A percentile compares a stretch with the other conserved stretches of the same genome.
Evolutionary conservation across 2,329 filamentous ascomycete genomes (phyloP).

Genomic region (Colletotrichum sp.): DNA sequence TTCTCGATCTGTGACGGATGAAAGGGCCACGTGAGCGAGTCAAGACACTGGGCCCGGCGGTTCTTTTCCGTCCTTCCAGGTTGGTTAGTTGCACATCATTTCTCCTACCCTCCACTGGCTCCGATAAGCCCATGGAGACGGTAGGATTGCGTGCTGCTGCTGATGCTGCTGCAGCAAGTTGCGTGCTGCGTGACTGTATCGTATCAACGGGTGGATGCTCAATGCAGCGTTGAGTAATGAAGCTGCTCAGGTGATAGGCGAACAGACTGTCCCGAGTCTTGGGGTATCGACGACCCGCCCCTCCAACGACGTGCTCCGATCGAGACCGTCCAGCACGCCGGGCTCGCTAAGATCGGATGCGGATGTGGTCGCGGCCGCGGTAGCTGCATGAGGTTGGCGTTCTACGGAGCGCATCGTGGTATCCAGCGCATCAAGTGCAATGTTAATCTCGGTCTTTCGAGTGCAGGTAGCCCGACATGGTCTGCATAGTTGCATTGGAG

Average conservation of each 20-base stretch:
- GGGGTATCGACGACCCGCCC: neutral
- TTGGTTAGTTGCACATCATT: neutral
- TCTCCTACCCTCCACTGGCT: neutral
- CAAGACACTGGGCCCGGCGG: constrained; percentile 4
- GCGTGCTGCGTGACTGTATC: constrained; percentile 1
- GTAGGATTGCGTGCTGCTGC: constrained; percentile 3
- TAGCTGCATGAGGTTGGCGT: constrained; percentile 16
- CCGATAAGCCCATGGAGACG: neutral
- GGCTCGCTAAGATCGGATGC: constrained; percentile 11
- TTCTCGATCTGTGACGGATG: neutral
- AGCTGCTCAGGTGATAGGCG: constrained; percentile 9
- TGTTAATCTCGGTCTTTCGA: neutral
- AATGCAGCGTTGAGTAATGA: neutral
- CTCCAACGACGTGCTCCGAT: constrained; percentile 1
- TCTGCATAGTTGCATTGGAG: neutral
- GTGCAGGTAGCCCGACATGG: neutral
- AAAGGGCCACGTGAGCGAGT: constrained; percentile 16
- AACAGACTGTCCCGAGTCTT: constrained; percentile 1
- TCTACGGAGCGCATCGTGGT: neutral
- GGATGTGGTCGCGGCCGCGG: neutral
- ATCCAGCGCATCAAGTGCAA: constrained; percentile 3
- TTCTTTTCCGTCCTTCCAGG: neutral
- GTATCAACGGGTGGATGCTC: neutral
- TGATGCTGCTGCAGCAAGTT: neutral
- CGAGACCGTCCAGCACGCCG: neutral